Evolutionary conservation across 345 rosid genomes (phyloP).

Genomic region (Brassica rapa): DNA sequence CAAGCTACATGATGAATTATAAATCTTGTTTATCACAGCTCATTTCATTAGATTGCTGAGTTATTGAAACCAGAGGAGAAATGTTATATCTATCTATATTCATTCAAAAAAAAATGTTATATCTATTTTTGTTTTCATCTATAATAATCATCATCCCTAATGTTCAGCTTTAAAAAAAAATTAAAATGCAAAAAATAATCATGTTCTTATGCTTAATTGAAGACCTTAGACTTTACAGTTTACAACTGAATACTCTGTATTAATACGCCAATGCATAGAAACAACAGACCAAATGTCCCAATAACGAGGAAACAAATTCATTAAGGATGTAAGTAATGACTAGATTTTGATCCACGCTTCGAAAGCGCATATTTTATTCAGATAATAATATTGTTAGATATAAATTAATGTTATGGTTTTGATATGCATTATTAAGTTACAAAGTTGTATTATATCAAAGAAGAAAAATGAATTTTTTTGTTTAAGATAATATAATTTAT

Average conservation of each 20-base stretch:
- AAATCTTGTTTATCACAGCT: not conserved
- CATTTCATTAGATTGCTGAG: not conserved
- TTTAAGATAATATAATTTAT: no score
- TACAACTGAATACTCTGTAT: not conserved
- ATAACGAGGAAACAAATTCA: not conserved
- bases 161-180: not conserved
- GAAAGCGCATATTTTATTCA: no score
- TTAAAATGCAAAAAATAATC: not conserved
- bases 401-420: no score
- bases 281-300: not conserved
- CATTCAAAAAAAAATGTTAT: not conserved
- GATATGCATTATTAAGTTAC: no score
- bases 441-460: no score
- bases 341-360: no score
- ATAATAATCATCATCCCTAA: slow-evolving; percentile 1
- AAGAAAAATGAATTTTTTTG: no score
- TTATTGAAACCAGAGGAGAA: not conserved
- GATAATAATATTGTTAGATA: no score
- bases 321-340: not conserved
- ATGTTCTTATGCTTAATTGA: not conserved
- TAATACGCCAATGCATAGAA: not conserved
- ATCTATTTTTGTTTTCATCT: not conserved
- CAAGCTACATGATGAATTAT: slow-evolving; percentile 39
- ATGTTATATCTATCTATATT: not conserved
- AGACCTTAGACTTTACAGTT: slow-evolving; percentile 1